These are phyloP conservation scores for Irpex sp. DNA, from an alignment of 1,284 basidiomycete genomes.

Conservation along the genomic window DNA sequence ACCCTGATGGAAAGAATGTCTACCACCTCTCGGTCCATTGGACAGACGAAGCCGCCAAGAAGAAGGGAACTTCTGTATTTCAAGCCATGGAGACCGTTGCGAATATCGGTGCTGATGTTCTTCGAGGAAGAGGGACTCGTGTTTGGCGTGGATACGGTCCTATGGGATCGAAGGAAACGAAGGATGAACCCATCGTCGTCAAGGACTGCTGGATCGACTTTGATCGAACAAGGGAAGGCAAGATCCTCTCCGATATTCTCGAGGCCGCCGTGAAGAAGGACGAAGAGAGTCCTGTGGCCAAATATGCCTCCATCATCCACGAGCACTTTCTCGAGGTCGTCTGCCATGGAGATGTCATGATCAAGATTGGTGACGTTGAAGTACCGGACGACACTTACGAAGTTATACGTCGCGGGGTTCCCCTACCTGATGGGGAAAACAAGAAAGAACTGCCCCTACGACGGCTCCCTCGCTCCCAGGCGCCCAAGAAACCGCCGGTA, in stretches of 20 bases:
- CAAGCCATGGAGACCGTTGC: neutral
- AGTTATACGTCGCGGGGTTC: neutral
- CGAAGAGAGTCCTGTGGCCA: neutral
- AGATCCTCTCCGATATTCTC: neutral
- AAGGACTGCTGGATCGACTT: neutral
- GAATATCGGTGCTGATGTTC: neutral
- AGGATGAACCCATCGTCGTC: neutral
- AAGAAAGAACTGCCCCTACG: neutral
- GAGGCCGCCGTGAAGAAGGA: neutral
- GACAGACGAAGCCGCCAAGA: neutral
- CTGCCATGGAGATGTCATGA: neutral
- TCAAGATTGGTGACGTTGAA: neutral
- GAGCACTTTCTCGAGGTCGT: neutral
- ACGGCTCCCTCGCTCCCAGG: neutral
- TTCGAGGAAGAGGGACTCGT: slow-evolving; percentile 6
- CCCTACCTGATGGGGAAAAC: neutral
- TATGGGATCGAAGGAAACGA: no score
- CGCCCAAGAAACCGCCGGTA: neutral
- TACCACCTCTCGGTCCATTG: no score
- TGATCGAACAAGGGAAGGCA: neutral
- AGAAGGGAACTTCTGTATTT: neutral
- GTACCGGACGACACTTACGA: neutral
- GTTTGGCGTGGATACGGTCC: slow-evolving; percentile 1
- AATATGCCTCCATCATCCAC: neutral
- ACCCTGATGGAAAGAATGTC: neutral